A percentile compares a stretch with the other conserved stretches of the same genome.
These are phyloP conservation scores for Takashimella tepidaria DNA, from an alignment of 1,284 basidiomycete species.

Conservation along the genomic window DNA sequence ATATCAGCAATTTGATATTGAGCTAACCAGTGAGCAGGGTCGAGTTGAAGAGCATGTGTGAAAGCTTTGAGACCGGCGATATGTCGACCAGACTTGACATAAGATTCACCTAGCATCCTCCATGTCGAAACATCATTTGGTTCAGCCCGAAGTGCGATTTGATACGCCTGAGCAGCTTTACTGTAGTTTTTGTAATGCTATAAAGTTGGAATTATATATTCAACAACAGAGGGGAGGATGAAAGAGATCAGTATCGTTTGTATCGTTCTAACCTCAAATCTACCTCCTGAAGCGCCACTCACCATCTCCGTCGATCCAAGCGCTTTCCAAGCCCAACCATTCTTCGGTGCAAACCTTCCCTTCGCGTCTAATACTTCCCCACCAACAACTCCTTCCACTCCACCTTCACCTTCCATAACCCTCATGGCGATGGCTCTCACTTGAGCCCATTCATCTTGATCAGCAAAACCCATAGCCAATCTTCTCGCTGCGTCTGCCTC, in stretches of 20 bases:
- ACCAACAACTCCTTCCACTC: constrained; percentile 59
- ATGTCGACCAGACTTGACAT: constrained; percentile 79
- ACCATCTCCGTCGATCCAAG: constrained; percentile 89
- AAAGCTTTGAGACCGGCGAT: constrained; percentile 87
- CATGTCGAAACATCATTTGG: constrained; percentile 73
- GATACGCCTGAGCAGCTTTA: constrained; percentile 78
- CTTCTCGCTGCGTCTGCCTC: constrained; percentile 79
- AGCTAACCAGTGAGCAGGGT: constrained; percentile 74
- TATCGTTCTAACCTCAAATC: background rate
- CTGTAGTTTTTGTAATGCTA: constrained; percentile 71
- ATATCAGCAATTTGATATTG: constrained; percentile 81
- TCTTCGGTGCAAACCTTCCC: constrained; percentile 60
- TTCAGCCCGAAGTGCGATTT: constrained; percentile 78
- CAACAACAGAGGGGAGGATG: constrained; percentile 8
- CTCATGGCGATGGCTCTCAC: constrained; percentile 88
- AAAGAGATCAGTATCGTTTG: background rate
- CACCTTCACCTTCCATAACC: constrained; percentile 88
- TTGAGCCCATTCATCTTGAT: constrained; percentile 91
- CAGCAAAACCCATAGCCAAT: constrained; percentile 83
- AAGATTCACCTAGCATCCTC: constrained; percentile 89
- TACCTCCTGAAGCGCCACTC: constrained; percentile 37
- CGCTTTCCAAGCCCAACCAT: constrained; percentile 98
- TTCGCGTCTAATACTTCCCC: constrained; percentile 51
- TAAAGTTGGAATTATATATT: background rate
- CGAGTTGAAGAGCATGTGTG: constrained; percentile 63